Evolutionary conservation across 1,284 basidiomycete genomes (phyloP).

Genomic region (Cryptococcus sp.): DNA sequence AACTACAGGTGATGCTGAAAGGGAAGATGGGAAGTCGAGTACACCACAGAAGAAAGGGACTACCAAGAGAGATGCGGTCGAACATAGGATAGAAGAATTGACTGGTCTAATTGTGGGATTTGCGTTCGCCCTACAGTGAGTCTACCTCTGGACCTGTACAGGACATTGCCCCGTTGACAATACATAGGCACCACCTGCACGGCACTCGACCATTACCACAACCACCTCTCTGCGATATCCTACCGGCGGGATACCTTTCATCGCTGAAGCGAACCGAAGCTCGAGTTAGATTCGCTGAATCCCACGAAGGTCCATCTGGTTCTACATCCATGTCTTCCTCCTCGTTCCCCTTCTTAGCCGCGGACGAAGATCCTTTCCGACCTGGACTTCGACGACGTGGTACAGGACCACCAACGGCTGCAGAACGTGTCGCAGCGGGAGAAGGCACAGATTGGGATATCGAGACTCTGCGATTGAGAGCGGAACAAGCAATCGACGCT

Average conservation of each 20-base stretch:
- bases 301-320: slow-evolving; percentile 28
- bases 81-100: slow-evolving; percentile 33
- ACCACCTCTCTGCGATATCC: slow-evolving; percentile 40
- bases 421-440: slow-evolving; percentile 12
- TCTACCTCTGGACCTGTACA: not conserved
- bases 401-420: slow-evolving; percentile 24
- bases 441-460: slow-evolving; percentile 25
- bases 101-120: slow-evolving; percentile 40
- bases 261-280: slow-evolving; percentile 43
- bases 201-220: slow-evolving; percentile 39
- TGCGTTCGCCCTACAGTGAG: slow-evolving; percentile 43
- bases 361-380: slow-evolving; percentile 2
- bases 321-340: not conserved
- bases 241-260: slow-evolving; percentile 37
- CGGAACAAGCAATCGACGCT: slow-evolving; percentile 25
- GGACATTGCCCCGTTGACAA: not conserved
- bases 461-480: slow-evolving; percentile 13
- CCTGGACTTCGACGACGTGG: slow-evolving; percentile 23
- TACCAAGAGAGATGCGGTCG: not conserved
- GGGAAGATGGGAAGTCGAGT: not conserved
- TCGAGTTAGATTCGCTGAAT: slow-evolving; percentile 40
- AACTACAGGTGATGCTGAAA: not conserved
- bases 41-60: not conserved
- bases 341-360: not conserved
- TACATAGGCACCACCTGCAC: slow-evolving; percentile 38